Conservation (phyloP, 108 stramenopile genomes). For the Nitzschia sp. region DNA sequence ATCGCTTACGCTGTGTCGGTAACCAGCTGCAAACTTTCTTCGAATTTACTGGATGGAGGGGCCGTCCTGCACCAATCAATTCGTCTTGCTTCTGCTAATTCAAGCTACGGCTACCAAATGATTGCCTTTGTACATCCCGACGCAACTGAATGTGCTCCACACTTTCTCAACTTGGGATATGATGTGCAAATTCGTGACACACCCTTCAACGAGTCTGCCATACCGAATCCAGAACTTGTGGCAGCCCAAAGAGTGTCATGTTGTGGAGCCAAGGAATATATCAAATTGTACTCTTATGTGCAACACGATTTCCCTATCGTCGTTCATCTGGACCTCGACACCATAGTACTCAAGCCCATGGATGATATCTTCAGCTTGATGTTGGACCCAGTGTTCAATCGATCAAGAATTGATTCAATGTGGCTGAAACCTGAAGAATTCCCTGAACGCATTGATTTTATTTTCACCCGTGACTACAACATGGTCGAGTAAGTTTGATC, state of each 20-base stretch:
- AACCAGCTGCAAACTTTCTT: slow-evolving; percentile 45
- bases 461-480: slow-evolving; percentile 75
- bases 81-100: slow-evolving; percentile 38
- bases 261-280: slow-evolving; percentile 84
- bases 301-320: slow-evolving; percentile 68
- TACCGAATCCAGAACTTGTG: slow-evolving; percentile 32
- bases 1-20: slow-evolving; percentile 74
- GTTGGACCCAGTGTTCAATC: slow-evolving; percentile 29
- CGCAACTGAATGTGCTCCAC: slow-evolving; percentile 35
- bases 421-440: slow-evolving; percentile 22
- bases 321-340: slow-evolving; percentile 72
- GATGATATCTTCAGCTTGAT: slow-evolving; percentile 73
- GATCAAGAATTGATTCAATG: slow-evolving; percentile 13
- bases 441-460: slow-evolving; percentile 49
- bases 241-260: slow-evolving; percentile 54
- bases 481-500: slow-evolving; percentile 39
- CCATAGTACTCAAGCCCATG: slow-evolving; percentile 60
- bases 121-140: slow-evolving; percentile 67
- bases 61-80: slow-evolving; percentile 70
- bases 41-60: slow-evolving; percentile 41
- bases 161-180: slow-evolving; percentile 48
- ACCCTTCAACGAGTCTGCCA: slow-evolving; percentile 54
- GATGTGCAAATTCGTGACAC: slow-evolving; percentile 44
- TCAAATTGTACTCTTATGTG: slow-evolving; percentile 89
- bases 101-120: slow-evolving; percentile 61